These are phyloP conservation scores for Schizochytrium sp. DNA, from an alignment of 108 stramenopile genomes.

Conservation along the genomic window DNA sequence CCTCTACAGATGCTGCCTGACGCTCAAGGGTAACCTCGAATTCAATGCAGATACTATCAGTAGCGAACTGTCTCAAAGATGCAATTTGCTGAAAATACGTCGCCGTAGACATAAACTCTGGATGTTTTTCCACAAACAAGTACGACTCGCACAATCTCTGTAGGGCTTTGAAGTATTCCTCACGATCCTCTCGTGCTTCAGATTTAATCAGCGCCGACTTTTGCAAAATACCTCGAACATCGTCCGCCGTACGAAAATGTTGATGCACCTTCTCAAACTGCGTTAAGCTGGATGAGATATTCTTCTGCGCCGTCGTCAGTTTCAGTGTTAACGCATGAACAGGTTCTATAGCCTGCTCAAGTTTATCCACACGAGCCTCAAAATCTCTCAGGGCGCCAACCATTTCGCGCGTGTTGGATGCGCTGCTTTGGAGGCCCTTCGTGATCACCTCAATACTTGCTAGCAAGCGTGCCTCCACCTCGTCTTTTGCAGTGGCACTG, in stretches of 20 bases:
- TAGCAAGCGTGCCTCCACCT: slow-evolving; percentile 36
- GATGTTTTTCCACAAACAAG: not conserved
- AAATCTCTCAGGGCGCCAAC: slow-evolving; percentile 34
- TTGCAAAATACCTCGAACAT: not conserved
- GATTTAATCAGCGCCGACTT: slow-evolving; percentile 2
- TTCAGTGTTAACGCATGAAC: slow-evolving; percentile 33
- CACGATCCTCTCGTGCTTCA: not conserved
- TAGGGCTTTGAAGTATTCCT: slow-evolving; percentile 3
- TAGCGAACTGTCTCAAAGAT: slow-evolving; percentile 6
- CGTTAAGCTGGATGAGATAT: not conserved
- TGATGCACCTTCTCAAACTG: slow-evolving; percentile 41
- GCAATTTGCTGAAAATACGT: slow-evolving; percentile 7
- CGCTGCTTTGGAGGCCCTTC: slow-evolving; percentile 51
- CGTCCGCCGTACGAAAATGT: not conserved
- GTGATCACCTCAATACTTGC: slow-evolving; percentile 43
- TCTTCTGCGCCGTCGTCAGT: slow-evolving; percentile 45
- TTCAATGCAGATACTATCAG: slow-evolving; percentile 43
- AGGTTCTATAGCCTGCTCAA: not conserved
- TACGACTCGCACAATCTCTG: slow-evolving; percentile 28
- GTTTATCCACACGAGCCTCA: slow-evolving; percentile 15
- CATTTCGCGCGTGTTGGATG: slow-evolving; percentile 26
- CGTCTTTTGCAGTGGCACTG: slow-evolving; percentile 31
- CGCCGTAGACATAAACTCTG: slow-evolving; percentile 25
- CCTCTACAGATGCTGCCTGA: not conserved
- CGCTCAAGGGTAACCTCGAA: slow-evolving; percentile 24